Conservation (phyloP, 2,329 filamentous ascomycete species). For the Colletotrichum sp. region DNA sequence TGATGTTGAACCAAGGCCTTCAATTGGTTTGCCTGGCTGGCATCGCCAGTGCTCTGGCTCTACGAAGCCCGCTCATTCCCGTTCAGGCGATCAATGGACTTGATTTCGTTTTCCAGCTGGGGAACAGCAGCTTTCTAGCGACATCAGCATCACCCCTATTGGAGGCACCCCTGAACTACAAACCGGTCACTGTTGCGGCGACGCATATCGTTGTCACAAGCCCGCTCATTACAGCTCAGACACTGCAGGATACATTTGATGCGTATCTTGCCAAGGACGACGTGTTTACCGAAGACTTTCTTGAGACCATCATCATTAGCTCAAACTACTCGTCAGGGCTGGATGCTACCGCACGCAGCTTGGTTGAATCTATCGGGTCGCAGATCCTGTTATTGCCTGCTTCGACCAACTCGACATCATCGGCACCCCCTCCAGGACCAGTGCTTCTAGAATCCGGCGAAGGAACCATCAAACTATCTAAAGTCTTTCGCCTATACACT, state of each 20-base stretch:
- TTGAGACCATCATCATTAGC: background rate
- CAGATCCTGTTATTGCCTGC: background rate
- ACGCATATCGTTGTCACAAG: background rate
- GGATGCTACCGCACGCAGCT: background rate
- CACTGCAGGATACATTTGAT: background rate
- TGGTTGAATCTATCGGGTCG: background rate
- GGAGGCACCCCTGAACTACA: background rate
- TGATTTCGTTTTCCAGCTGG: background rate
- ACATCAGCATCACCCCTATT: fast-evolving
- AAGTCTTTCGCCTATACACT: background rate
- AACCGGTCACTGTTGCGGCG: background rate
- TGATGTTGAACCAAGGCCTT: background rate
- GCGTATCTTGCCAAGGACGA: background rate
- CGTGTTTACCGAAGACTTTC: background rate
- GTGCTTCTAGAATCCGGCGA: background rate
- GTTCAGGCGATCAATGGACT: background rate
- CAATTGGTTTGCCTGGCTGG: background rate
- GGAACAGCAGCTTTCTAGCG: background rate
- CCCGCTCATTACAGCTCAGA: background rate
- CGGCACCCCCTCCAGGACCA: background rate
- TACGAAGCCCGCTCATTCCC: background rate
- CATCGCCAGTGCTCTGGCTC: background rate
- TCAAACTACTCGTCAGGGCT: background rate
- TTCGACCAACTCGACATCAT: background rate
- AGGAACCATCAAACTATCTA: fast-evolving